Base-by-base conservation (phyloP, 106 monocot genomes). In the Acorus gramineus region DNA sequence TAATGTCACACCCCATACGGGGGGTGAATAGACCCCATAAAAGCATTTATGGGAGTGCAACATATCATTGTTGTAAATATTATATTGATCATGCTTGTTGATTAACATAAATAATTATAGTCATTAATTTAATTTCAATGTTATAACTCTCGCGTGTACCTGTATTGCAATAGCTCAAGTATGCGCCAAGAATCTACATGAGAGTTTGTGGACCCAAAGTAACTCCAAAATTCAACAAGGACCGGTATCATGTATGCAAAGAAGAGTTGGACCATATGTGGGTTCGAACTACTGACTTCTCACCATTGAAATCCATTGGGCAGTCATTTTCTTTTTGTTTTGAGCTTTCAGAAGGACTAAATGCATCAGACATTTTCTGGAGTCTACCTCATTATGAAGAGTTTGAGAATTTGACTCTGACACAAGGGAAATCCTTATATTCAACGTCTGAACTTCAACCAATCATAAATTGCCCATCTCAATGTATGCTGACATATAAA, bases 201-300 rank as follows among this genome's bases (percentile, higher is more conserved):
- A 76, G 56, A 64, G 55, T 81, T 42, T 73, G 64, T 68, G 81
- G 68, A 11, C 73, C 71, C 44, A 65, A 10, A 11, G 49, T 82
- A 43, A 78, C 52, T 14, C 67, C 78, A 54, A 83, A 76, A 56
- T 77, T 74, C 55, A 72, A 11, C 3, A 68, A 52, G 62, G 71
- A 78, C 14, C 80, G 85, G 28, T 91, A 79, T 70, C 76, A 68
- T 73, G 58, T 71, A 49, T 91, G 77, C 59, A 91, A 79, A 69
- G 96, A 81, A 73, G 76, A 83, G 50, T 49, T 65, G 44, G 62
- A 79, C 55, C 85, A 59, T 77, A 14, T 55, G 4, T 98, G 96
- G 96, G 73, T 91, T 60, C 87, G 96, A n/a, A 42, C 82, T 52
- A 57, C 73, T 10, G 96, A 98, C 68, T 98, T 98, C 58, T 84